These are phyloP conservation scores for Achaetomiella virescens DNA, from an alignment of 495 filamentous ascomycete species.

Conservation along the genomic window DNA sequence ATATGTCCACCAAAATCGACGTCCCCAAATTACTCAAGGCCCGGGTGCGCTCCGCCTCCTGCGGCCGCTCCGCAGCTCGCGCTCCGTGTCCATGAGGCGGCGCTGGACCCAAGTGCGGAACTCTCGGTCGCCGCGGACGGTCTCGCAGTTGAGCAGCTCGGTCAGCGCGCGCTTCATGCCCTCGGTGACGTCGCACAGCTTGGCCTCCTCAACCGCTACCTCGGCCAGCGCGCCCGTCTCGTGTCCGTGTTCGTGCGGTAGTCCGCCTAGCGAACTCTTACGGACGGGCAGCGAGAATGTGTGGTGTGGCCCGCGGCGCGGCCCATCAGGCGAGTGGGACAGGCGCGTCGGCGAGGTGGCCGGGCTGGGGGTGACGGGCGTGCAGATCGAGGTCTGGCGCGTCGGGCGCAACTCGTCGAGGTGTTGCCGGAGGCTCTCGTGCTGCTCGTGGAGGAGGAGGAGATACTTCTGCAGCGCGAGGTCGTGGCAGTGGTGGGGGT, in stretches of 20 bases:
- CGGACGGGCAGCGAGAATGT: constrained; percentile 25
- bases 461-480: constrained; percentile 53
- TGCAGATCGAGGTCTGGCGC: constrained; percentile 20
- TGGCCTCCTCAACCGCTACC: constrained; percentile 47
- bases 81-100: constrained; percentile 58
- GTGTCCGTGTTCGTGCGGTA: constrained; percentile 18
- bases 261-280: neutral
- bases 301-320: constrained; percentile 19
- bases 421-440: constrained; percentile 46
- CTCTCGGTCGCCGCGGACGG: constrained; percentile 46
- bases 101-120: constrained; percentile 59
- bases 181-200: constrained; percentile 54
- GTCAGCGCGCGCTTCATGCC: constrained; percentile 60
- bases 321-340: constrained; percentile 2
- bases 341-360: constrained; percentile 28
- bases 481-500: constrained; percentile 34
- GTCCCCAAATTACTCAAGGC: constrained; percentile 2
- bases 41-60: constrained; percentile 36
- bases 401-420: constrained; percentile 40
- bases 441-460: constrained; percentile 48
- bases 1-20: neutral
- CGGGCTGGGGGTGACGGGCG: constrained; percentile 31
- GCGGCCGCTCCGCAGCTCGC: constrained; percentile 46
- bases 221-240: constrained; percentile 30
- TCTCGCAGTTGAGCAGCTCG: constrained; percentile 58